A percentile compares a stretch with the other conserved stretches of the same genome.
Evolutionary conservation across 306 rosid genomes (phyloP).

Genomic region (Pyrus betulifolia): DNA sequence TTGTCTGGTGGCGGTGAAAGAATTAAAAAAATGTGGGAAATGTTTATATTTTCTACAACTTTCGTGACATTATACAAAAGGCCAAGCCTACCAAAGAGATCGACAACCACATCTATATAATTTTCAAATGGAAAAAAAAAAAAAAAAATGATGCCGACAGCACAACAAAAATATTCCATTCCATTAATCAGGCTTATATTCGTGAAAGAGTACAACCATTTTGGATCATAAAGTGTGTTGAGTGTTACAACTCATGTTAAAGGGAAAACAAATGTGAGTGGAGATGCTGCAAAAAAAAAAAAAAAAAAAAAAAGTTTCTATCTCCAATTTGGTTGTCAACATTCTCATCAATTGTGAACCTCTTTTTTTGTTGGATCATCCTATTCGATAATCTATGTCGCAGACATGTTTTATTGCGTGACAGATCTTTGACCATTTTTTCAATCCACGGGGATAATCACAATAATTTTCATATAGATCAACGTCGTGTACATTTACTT

Average conservation of each 20-base stretch:
- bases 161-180: neutral
- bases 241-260: neutral
- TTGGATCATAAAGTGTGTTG: neutral
- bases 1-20: conserved; percentile 3
- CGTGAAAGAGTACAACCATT: neutral
- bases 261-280: neutral
- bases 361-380: neutral
- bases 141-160: neutral
- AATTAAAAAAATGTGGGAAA: neutral
- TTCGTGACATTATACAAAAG: neutral
- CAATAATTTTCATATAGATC: neutral
- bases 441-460: neutral
- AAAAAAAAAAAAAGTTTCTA: neutral
- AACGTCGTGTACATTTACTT: no score
- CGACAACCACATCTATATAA: neutral
- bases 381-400: no score
- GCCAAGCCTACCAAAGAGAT: neutral
- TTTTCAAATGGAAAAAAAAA: neutral
- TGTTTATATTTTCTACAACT: neutral
- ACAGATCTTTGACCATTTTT: neutral
- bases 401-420: neutral
- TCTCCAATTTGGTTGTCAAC: neutral
- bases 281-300: no score
- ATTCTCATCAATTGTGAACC: neutral
- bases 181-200: neutral